Percentiles rank a stretch among this genome's conserved stretches.
Evolutionary conservation across 192 early-diverging fungal genomes (phyloP).

Genomic region (Coemansia sp.): DNA sequence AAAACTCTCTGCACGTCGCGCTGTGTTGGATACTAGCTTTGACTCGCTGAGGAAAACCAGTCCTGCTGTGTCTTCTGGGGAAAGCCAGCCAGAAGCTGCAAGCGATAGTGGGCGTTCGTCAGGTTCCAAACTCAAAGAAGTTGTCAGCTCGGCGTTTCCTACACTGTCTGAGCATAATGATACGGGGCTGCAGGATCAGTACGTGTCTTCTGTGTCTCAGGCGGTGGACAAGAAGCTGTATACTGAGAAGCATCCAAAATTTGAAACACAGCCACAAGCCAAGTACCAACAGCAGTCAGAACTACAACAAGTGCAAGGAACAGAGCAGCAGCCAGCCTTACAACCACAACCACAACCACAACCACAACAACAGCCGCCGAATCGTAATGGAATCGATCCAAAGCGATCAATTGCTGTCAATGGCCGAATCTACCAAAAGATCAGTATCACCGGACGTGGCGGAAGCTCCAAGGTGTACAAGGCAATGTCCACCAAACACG

Average conservation of each 20-base stretch:
- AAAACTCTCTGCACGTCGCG: constrained; percentile 25
- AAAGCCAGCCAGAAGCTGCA: background rate
- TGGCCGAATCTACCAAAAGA: constrained; percentile 48
- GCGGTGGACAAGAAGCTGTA: constrained; percentile 10
- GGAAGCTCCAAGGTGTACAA: constrained; percentile 91
- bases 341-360: constrained; percentile 15
- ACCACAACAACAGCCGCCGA: background rate
- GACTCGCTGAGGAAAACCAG: constrained; percentile 25
- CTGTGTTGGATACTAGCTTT: constrained; percentile 23
- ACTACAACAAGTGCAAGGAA: constrained; percentile 3
- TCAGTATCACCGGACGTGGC: constrained; percentile 73
- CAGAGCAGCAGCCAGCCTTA: constrained; percentile 1
- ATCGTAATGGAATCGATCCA: constrained; percentile 17
- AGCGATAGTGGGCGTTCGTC: background rate
- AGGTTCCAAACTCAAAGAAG: constrained; percentile 6
- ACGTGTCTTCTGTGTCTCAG: constrained; percentile 13
- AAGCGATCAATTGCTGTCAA: constrained; percentile 52
- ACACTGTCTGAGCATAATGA: constrained; percentile 16
- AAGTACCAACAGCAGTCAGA: background rate
- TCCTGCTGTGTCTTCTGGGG: background rate
- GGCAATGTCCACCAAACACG: constrained; percentile 64
- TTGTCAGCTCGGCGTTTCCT: constrained; percentile 8
- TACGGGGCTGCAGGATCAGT: constrained; percentile 21
- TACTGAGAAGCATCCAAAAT: background rate
- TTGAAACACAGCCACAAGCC: background rate